Evolutionary conservation across 495 filamentous ascomycete species (phyloP), one percentile per base, ranked within the genome.

Genomic region (Penicillium taxi): DNA sequence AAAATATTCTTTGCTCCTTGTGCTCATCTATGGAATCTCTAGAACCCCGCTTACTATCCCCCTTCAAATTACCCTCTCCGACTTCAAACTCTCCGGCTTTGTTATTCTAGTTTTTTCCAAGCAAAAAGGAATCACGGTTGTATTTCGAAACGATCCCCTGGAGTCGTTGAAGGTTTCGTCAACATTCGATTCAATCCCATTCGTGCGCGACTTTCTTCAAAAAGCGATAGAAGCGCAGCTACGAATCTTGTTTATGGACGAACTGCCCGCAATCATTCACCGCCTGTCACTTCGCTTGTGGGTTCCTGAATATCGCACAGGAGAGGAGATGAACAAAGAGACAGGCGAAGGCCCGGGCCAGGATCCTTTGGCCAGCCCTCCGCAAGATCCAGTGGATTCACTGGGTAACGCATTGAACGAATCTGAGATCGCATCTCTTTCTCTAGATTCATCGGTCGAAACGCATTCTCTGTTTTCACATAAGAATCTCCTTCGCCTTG

Each of bases 81-180:
- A 96, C 44, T 93, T 98, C 56, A 85, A 89, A 57, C 68, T 98
- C n/a, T 95, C 89, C 8, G 91, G 88, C 12, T 96, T 98, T 56
- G 91, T 96, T 43, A 94, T 98, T 38, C 60, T 98, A 19, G 91
- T 98, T 28, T 98, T 96, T 62, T 95, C 88, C 6, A 86, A 83
- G 51, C 89, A 95, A 58, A 98, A 98, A 56, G 91, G 91, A 6
- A 72, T 98, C 30, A 98, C 91, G 0, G 69, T 98, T 23, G 91
- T 98, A 4, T 98, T 98, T 49, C 82, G 91, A 45, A 96, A 98
- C 72, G 91, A 98, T 60, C 91, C 91, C 2, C 77, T 98, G 35
- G 91, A 98, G 51, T 95, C 88, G 9, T 78, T 98, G 44, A 96
- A 96, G 67, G 91, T 98, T 43, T 96, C 91, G 2, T 94, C 87